Evolutionary conservation across 2,329 filamentous ascomycete species (phyloP), one percentile per base, ranked within the genome.

Genomic region (Colletotrichum falcatum): DNA sequence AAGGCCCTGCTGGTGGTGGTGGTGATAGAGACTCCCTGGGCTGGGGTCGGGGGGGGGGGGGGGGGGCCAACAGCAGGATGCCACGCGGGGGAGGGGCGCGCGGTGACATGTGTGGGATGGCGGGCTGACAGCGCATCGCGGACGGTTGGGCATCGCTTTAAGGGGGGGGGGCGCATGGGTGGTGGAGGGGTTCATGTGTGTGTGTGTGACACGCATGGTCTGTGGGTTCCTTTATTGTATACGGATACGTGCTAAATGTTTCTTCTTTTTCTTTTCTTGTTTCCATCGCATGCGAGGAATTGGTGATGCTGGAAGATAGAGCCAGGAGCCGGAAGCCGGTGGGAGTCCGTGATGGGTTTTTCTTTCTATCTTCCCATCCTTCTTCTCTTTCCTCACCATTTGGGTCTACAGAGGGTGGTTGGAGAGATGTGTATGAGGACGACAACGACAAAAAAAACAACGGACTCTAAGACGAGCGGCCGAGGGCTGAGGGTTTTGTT

Each of bases 21-120:
- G 11, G 30, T 37, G n/a, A n/a, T n/a, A 4, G 48, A 20, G 11
- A 18, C 26, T 16, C 48, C n/a, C n/a, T n/a, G n/a, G n/a, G n/a
- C n/a, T n/a, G 30, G 30, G 30, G 30, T 7, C 30, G 4, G 30
- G 30, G 30, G 30, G 7, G 30, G 30, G 30, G 30, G 3, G 7
- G 30, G 30, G 20, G 33, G 35, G 35, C 66, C 69, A 71, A 71
- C 65, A 28, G 61, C 35, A 61, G 65, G 48, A 60, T 46, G 66
- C 69, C 69, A 71, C 69, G 54, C 37, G 66, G 49, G 35, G 28
- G 35, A 42, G n/a, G 65, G 60, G 37, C 30, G 30, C 37, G 37
- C 37, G 37, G 37, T 39, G 37, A 39, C 37, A 39, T 39, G 37
- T 18, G 30, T 33, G 30, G 30, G 30, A 3, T 33, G 5, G 20